Percentiles rank a stretch among this genome's conserved stretches.
These are phyloP conservation scores for Acacia confusa DNA, from an alignment of 306 rosid genomes.

Conservation along the genomic window DNA sequence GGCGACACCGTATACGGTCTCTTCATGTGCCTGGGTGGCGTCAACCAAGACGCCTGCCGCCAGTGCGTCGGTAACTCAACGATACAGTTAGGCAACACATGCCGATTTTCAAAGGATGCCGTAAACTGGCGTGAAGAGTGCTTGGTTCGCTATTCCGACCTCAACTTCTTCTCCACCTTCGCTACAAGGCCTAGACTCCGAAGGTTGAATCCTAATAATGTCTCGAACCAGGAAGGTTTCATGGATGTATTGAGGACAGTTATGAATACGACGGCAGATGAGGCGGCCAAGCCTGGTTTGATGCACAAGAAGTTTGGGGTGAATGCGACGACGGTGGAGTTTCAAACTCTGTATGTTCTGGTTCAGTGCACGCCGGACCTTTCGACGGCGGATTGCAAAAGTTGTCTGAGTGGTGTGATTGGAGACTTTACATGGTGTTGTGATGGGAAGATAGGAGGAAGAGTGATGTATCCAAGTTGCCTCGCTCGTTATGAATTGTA, in stretches of 20 bases:
- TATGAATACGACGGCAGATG: conserved; percentile 17
- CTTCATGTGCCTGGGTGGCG: conserved; percentile 33
- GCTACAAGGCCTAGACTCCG: background rate
- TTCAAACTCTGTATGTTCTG: conserved; percentile 22
- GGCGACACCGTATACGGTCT: conserved; percentile 22
- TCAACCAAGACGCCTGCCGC: background rate
- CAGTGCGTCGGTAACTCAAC: conserved; percentile 3
- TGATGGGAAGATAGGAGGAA: background rate
- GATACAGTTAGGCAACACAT: background rate
- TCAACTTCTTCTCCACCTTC: conserved; percentile 21
- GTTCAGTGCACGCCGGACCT: conserved; percentile 39
- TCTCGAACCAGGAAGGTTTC: conserved; percentile 3
- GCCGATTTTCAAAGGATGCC: conserved; percentile 5
- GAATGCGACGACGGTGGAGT: background rate
- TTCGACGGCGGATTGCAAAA: conserved; percentile 17
- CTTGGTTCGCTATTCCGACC: conserved; percentile 33
- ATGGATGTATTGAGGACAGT: conserved; percentile 6
- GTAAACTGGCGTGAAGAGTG: conserved; percentile 27
- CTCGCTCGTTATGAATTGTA: background rate
- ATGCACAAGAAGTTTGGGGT: conserved; percentile 33
- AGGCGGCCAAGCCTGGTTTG: background rate
- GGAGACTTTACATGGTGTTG: background rate
- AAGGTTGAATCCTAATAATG: background rate
- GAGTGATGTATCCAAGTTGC: background rate
- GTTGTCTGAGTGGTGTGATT: conserved; percentile 16